Conservation (phyloP, 2,329 filamentous ascomycete genomes). For the Colletotrichum graminicola region DNA sequence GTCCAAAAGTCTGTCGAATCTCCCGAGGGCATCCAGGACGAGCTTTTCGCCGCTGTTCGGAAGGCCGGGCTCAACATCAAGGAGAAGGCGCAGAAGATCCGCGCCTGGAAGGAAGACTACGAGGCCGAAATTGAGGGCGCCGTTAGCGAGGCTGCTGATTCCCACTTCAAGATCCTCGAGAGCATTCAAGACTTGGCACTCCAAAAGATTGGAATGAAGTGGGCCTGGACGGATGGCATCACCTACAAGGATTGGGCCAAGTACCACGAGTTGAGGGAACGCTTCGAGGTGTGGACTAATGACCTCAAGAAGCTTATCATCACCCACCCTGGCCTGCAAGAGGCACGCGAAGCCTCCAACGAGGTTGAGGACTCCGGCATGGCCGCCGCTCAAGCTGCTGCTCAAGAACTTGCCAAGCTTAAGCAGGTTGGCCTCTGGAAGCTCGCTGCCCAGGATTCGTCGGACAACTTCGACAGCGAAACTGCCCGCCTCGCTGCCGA, state of each 20-base stretch:
- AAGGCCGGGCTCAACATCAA: slow-evolving; percentile 79
- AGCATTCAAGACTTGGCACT: slow-evolving; percentile 86
- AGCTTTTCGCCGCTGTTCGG: slow-evolving; percentile 67
- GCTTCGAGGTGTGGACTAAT: slow-evolving; percentile 85
- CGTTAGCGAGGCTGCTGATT: slow-evolving; percentile 79
- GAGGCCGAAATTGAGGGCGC: slow-evolving; percentile 76
- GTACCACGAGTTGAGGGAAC: slow-evolving; percentile 88
- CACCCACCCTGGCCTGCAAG: slow-evolving; percentile 76
- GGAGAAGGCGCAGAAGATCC: slow-evolving; percentile 80
- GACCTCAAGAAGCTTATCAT: slow-evolving; percentile 84
- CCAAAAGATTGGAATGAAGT: slow-evolving; percentile 92
- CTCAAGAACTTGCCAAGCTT: slow-evolving; percentile 81
- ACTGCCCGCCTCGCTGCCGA: slow-evolving; percentile 70
- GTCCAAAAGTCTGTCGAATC: slow-evolving; percentile 65
- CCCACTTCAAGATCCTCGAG: slow-evolving; percentile 85
- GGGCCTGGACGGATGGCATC: slow-evolving; percentile 95
- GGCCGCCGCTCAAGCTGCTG: slow-evolving; percentile 81
- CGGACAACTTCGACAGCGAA: slow-evolving; percentile 82
- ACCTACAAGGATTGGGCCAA: slow-evolving; percentile 98
- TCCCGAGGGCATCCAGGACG: slow-evolving; percentile 56
- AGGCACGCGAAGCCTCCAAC: slow-evolving; percentile 75
- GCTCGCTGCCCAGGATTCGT: slow-evolving; percentile 78
- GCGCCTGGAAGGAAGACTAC: slow-evolving; percentile 81
- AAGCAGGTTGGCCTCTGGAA: slow-evolving; percentile 91
- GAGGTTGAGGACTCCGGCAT: slow-evolving; percentile 84